Evolutionary conservation across 805 yeast genomes (phyloP).

Genomic region (Ogataea chonburiensis): DNA sequence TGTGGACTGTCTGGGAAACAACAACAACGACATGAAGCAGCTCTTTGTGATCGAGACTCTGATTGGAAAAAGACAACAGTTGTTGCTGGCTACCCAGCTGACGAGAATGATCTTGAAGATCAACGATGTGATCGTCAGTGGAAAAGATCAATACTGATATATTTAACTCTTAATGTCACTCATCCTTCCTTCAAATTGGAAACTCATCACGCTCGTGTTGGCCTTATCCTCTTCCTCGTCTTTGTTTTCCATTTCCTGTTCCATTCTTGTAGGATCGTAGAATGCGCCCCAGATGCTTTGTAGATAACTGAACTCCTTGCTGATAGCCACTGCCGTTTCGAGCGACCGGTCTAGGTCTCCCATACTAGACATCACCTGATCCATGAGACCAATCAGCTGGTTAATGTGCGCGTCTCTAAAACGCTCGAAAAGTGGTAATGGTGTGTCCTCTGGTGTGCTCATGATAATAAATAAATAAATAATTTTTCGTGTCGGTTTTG

Average conservation of each 20-base stretch:
- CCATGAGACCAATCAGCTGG: slow-evolving; percentile 21
- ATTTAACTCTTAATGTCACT: slow-evolving; percentile 18
- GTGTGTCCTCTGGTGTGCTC: slow-evolving; percentile 6
- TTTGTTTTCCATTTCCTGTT: slow-evolving; percentile 12
- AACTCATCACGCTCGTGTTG: slow-evolving; percentile 20
- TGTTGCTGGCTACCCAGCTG: slow-evolving; percentile 91
- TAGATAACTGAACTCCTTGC: slow-evolving; percentile 20
- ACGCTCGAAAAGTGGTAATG: slow-evolving; percentile 20
- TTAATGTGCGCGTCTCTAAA: slow-evolving; percentile 20
- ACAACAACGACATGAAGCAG: slow-evolving; percentile 90
- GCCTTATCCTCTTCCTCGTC: slow-evolving; percentile 6
- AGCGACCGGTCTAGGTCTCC: slow-evolving; percentile 23
- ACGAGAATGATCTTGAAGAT: slow-evolving; percentile 97
- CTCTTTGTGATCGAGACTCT: slow-evolving; percentile 94
- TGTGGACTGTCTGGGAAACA: slow-evolving; percentile 89
- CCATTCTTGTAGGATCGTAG: slow-evolving; percentile 22
- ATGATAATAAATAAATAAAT: slow-evolving; percentile 3
- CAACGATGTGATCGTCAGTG: slow-evolving; percentile 85
- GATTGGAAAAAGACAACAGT: slow-evolving; percentile 96
- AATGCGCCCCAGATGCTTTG: slow-evolving; percentile 26
- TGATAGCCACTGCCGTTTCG: slow-evolving; percentile 23
- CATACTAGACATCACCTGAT: slow-evolving; percentile 19
- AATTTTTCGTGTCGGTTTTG: slow-evolving; percentile 11
- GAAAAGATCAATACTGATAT: slow-evolving; percentile 31
- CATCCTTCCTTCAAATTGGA: slow-evolving; percentile 30